These are phyloP conservation scores for Ascoidea tarda DNA, from an alignment of 805 yeast species.

Conservation along the genomic window DNA sequence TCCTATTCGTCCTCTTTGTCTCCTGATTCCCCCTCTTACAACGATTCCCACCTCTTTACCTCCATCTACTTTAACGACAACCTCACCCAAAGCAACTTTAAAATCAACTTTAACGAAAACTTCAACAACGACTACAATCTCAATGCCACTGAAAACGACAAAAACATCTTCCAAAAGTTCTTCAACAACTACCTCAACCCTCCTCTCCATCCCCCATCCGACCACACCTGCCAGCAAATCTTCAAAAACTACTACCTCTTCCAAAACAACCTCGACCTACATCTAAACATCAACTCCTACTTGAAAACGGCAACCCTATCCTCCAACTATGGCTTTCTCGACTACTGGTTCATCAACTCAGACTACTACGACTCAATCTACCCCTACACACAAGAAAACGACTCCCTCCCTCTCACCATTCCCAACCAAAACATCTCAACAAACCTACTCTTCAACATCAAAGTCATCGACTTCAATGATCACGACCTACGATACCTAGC, in stretches of 20 bases:
- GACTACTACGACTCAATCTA: too few species aligned
- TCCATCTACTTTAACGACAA: background rate
- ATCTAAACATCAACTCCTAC: too few species aligned
- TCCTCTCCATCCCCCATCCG: too few species aligned
- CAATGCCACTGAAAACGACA: background rate
- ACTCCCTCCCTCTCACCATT: too few species aligned
- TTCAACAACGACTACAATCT: too few species aligned
- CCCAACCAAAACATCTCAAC: background rate
- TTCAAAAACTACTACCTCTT: too few species aligned
- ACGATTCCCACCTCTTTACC: conserved; percentile 33
- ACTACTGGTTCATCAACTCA: background rate
- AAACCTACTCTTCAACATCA: too few species aligned
- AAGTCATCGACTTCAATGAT: background rate
- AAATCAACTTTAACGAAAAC: background rate
- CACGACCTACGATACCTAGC: background rate
- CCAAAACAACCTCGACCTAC: background rate
- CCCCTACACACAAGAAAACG: too few species aligned
- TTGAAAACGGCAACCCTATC: background rate
- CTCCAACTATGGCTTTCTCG: background rate
- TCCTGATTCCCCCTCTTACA: conserved; percentile 24
- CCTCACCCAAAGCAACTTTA: background rate
- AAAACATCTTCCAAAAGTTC: too few species aligned
- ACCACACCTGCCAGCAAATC: too few species aligned
- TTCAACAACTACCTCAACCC: too few species aligned
- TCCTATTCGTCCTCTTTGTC: conserved; percentile 38